Base-by-base conservation (phyloP, 306 rosid genomes). In the Begonia masoniana region DNA sequence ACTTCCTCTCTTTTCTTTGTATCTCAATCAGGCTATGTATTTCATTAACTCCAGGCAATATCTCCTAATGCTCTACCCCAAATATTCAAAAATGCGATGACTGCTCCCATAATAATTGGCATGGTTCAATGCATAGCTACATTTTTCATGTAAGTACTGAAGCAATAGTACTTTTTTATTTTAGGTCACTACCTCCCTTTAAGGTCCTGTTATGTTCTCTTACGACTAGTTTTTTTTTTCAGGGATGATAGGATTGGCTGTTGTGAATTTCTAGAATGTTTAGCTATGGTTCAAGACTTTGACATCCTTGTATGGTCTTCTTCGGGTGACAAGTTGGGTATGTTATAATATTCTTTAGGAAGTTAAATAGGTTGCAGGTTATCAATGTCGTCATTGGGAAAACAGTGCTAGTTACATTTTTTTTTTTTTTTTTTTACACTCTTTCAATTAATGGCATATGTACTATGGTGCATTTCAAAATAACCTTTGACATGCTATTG, bases 41-140 rank as follows among this genome's bases (percentile, higher is more conserved):
- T 31, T 43, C 26, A 41, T 67, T 63, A 48, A 15, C 54, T 24
- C n/a, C 69, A 92, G 99, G 74, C 84, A 53, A 56, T 76, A 57
- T 68, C 93, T 60, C 93, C 96, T 54, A 62, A 54, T 26, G 71
- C 68, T 17, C 69, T 92, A 52, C 94, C 88, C 0, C 80, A 79
- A 68, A 75, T 92, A 75, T 92, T 86, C 68, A 92, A 79, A 71
- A 83, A 79, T 77, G 84, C 96, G 26, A 62, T 86, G 70, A 79
- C 93, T 43, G 77, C 85, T 70, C 65, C 78, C 61, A 41, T 86
- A 43, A 77, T 92, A 35, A 47, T 77, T 31, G 96, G 83, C 72
- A 83, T 86, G 50, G 68, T 92, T 63, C 83, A 81, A 68, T 92
- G 99, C 45, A 62, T 79, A 48, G 71, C 92, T 24, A 67, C 93